Evolutionary conservation across 768 basidiomycete genomes (phyloP), one percentile per base, ranked within the genome.

Genomic region (Auriscalpium orientale): DNA sequence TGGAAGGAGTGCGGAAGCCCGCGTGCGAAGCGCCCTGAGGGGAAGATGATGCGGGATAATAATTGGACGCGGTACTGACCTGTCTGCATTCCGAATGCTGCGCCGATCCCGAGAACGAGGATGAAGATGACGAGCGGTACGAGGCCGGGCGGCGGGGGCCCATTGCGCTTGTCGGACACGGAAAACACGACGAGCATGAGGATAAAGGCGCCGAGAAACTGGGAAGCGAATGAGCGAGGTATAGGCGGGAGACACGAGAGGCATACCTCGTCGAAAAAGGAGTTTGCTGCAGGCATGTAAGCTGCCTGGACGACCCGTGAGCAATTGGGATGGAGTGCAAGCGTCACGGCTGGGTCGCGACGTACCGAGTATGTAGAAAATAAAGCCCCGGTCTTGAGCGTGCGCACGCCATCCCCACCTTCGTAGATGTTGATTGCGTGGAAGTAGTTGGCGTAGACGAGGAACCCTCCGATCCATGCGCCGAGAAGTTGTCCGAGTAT

Each of bases 351-450:
- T 4, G 28, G 28, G 28, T 4, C 28, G 28, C 46, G 15, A 28
- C 28, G 28, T 61, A 84, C 85, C 47, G 84, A 72, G 63, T 80
- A 87, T 0, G 85, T 84, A 3, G 74, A 72, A 58, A 87, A 86
- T 33, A 87, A 67, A 35, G 71, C 66, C 2, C 79, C 85, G 0
- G 85, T 85, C 28, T 28, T 28, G 37, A 83, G 73, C 12, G 82
- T 85, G n/a, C 84, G 79, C 28, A 79, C 71, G 21, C 72, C 70
- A 15, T 67, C 55, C 10, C 80, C 78, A 12, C 84, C 84, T 64
- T 87, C 85, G 58, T 79, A 75, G 47, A 83, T 59, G 62, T 84
- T 76, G 64, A 89, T 83, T 16, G 84, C 85, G 67, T 83, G 80
- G 63, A 79, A 77, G 64, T 85, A 88, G 62, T 83, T 82, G 7